Evolutionary conservation across 164 flowering plant genomes (phyloP).

Genomic region (Liriodendron chinense): DNA sequence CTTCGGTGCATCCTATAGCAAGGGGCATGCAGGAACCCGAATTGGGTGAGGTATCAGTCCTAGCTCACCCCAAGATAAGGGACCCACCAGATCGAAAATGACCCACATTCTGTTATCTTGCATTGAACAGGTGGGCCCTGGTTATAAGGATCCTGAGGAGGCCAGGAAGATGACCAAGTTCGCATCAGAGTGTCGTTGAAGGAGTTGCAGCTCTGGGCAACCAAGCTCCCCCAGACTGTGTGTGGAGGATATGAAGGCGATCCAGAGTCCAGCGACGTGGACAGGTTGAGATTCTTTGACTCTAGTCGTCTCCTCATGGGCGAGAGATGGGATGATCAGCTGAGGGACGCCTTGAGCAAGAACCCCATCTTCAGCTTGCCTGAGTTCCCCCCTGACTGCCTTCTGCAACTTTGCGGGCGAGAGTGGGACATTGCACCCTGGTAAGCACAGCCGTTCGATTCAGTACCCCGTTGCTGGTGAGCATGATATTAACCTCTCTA

Average conservation of each 20-base stretch:
- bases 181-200: slow-evolving; percentile 61
- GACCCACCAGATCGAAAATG: slow-evolving; percentile 22
- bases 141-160: slow-evolving; percentile 20
- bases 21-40: too few species aligned
- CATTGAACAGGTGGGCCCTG: slow-evolving; percentile 58
- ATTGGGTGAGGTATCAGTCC: too few species aligned
- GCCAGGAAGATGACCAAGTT: slow-evolving; percentile 54
- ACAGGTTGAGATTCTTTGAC: slow-evolving; percentile 34
- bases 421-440: slow-evolving; percentile 40
- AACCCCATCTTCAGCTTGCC: slow-evolving; percentile 53
- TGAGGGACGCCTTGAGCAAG: slow-evolving; percentile 35
- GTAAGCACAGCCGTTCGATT: slow-evolving; percentile 20
- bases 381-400: slow-evolving; percentile 29
- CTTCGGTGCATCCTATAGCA: too few species aligned
- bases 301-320: slow-evolving; percentile 32
- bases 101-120: slow-evolving; percentile 36
- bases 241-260: slow-evolving; percentile 36
- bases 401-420: slow-evolving; percentile 34
- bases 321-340: slow-evolving; percentile 17
- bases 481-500: too few species aligned
- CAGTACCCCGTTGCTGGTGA: too few species aligned
- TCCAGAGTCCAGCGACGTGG: background rate
- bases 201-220: slow-evolving; percentile 63
- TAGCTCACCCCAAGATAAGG: too few species aligned
- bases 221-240: slow-evolving; percentile 45